These are phyloP conservation scores for Rhodotorula mucilaginosa DNA, from an alignment of 1,284 basidiomycete genomes.

Conservation along the genomic window DNA sequence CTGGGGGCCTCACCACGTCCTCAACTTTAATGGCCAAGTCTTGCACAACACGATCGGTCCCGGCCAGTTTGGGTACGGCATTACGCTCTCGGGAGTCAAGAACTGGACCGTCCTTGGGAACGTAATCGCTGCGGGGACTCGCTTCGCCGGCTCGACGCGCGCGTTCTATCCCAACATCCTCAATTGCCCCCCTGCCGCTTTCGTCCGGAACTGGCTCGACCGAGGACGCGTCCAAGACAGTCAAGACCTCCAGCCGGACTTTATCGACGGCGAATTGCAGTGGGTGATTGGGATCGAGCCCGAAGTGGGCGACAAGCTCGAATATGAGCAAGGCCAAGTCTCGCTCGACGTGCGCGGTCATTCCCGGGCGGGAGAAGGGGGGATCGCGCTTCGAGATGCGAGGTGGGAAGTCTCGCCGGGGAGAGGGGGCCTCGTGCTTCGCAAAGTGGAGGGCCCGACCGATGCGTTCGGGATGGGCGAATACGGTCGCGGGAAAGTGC, in stretches of 20 bases:
- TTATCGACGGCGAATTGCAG: slow-evolving; percentile 41
- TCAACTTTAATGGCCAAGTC: slow-evolving; percentile 40
- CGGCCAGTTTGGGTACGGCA: slow-evolving; percentile 43
- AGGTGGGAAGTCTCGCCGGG: slow-evolving; percentile 31
- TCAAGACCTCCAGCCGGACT: slow-evolving; percentile 40
- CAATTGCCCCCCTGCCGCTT: slow-evolving; percentile 41
- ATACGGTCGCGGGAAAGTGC: slow-evolving; percentile 23
- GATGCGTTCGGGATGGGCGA: slow-evolving; percentile 20
- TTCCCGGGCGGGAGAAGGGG: slow-evolving; percentile 28
- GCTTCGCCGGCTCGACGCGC: slow-evolving; percentile 39
- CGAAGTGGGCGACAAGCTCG: slow-evolving; percentile 34
- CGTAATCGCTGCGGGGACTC: slow-evolving; percentile 30
- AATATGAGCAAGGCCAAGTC: slow-evolving; percentile 37
- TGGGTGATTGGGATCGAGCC: slow-evolving; percentile 44
- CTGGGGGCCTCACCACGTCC: slow-evolving; percentile 29
- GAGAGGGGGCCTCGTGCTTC: slow-evolving; percentile 16
- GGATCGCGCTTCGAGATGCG: slow-evolving; percentile 32
- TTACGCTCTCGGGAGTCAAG: slow-evolving; percentile 41
- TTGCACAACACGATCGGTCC: slow-evolving; percentile 43
- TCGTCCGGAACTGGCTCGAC: slow-evolving; percentile 36
- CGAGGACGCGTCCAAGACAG: slow-evolving; percentile 31
- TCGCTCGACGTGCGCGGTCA: slow-evolving; percentile 12
- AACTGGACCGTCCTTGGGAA: slow-evolving; percentile 41
- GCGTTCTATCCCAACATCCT: slow-evolving; percentile 24
- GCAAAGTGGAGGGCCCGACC: slow-evolving; percentile 18